Percentiles rank a stretch among this genome's conserved stretches.
phyloP scores from a whole-genome alignment of 257 asterid species.

The Agastache rugosa region DNA sequence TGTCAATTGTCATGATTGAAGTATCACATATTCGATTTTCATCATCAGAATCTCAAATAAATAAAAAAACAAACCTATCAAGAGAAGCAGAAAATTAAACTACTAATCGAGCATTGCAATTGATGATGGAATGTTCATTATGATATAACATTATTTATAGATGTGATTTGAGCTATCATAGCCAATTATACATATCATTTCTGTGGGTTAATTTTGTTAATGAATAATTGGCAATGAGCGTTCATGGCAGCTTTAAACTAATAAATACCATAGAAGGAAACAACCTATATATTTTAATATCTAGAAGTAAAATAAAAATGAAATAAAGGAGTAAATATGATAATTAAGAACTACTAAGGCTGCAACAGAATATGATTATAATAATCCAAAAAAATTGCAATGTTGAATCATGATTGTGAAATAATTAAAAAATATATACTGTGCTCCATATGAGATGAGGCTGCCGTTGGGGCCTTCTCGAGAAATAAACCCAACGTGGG shows the following conservation, averaged over 20 bases:
- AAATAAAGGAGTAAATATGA: not conserved
- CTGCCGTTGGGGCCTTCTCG: conserved; percentile 9
- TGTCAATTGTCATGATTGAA: too few species aligned
- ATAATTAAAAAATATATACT: conserved; percentile 12
- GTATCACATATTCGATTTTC: too few species aligned
- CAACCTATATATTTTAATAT: not conserved
- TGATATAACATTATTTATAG: not conserved
- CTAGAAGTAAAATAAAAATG: not conserved
- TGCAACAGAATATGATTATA: not conserved
- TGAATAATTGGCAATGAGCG: not conserved
- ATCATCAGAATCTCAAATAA: too few species aligned
- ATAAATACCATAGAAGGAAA: not conserved
- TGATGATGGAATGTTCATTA: not conserved
- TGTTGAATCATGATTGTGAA: conserved; percentile 12
- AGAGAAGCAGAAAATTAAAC: not conserved
- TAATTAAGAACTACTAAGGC: not conserved
- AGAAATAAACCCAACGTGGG: conserved; percentile 26
- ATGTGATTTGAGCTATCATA: not conserved
- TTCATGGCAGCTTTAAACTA: not conserved
- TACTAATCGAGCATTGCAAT: not conserved
- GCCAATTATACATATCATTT: not conserved
- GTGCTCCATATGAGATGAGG: not conserved
- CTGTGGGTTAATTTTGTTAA: not conserved
- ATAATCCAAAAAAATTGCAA: not conserved
- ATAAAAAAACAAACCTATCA: not conserved